Evolutionary conservation across 441 rosid species (phyloP).

Genomic region (Jatropha podagrica): DNA sequence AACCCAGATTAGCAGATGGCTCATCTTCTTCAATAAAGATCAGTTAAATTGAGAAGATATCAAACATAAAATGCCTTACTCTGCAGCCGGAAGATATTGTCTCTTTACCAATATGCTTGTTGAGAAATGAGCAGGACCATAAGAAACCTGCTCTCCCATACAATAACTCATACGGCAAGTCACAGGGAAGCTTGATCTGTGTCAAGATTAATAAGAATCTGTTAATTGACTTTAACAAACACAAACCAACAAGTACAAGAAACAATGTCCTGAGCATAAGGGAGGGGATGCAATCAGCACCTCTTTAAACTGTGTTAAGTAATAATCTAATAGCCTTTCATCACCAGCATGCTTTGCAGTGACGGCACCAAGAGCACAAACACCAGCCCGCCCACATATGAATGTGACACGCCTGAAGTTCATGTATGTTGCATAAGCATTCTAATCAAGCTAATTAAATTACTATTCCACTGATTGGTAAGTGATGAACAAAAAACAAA

Average conservation of each 20-base stretch:
- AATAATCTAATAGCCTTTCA: slow-evolving; percentile 39
- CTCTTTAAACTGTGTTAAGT: slow-evolving; percentile 51
- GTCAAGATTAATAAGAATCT: slow-evolving; percentile 1
- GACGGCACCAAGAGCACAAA: slow-evolving; percentile 73
- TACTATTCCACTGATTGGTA: slow-evolving; percentile 9
- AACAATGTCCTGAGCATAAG: neutral
- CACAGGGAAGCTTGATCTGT: slow-evolving; percentile 55
- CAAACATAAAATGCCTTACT: slow-evolving; percentile 33
- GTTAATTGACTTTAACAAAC: neutral
- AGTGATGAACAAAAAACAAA: neutral
- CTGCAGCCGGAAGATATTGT: slow-evolving; percentile 41
- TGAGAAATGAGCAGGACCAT: slow-evolving; percentile 68
- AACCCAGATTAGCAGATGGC: slow-evolving; percentile 10
- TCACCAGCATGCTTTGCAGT: slow-evolving; percentile 60
- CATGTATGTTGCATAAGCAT: slow-evolving; percentile 11
- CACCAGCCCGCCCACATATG: slow-evolving; percentile 66
- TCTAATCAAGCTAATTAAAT: slow-evolving; percentile 13
- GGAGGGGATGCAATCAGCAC: slow-evolving; percentile 25
- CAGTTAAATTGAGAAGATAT: neutral
- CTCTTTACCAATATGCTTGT: slow-evolving; percentile 55
- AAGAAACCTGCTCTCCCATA: slow-evolving; percentile 66
- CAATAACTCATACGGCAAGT: slow-evolving; percentile 54
- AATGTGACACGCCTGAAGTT: slow-evolving; percentile 52
- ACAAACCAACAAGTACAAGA: neutral
- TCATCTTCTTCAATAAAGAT: slow-evolving; percentile 6